Conservation (phyloP, 2,329 filamentous ascomycete species). For the Talaromyces atroroseus region DNA sequence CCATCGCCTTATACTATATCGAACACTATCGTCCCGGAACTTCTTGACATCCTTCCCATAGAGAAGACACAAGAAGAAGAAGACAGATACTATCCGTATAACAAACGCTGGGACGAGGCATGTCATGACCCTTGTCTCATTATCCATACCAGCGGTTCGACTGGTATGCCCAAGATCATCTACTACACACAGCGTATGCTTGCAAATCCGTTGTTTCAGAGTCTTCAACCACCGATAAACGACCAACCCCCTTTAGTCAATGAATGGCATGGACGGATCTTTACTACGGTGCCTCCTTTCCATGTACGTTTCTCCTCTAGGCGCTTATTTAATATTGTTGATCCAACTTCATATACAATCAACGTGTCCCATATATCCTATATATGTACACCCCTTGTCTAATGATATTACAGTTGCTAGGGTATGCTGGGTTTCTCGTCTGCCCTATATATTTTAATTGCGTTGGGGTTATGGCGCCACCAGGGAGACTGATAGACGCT, state of each 20-base stretch:
- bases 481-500: slow-evolving; percentile 13
- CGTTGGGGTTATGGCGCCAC: slow-evolving; percentile 17
- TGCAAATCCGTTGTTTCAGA: slow-evolving; percentile 8
- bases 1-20: background rate
- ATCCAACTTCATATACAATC: background rate
- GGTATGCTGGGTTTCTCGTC: slow-evolving; percentile 17
- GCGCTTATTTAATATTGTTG: background rate
- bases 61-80: slow-evolving; percentile 5
- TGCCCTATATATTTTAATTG: slow-evolving; percentile 17
- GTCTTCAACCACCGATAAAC: slow-evolving; percentile 11
- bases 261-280: slow-evolving; percentile 15
- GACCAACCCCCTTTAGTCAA: slow-evolving; percentile 11
- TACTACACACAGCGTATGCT: slow-evolving; percentile 21
- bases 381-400: background rate
- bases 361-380: background rate
- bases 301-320: slow-evolving; percentile 15
- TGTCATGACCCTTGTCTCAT: slow-evolving; percentile 25
- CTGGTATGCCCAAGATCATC: slow-evolving; percentile 21
- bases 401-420: slow-evolving; percentile 15
- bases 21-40: slow-evolving; percentile 15
- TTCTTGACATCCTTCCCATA: slow-evolving; percentile 16
- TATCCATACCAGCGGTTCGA: slow-evolving; percentile 26
- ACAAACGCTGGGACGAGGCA: slow-evolving; percentile 22
- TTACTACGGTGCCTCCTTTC: slow-evolving; percentile 21
- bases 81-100: slow-evolving; percentile 14